These are phyloP conservation scores for Populus deltoides DNA, from an alignment of 345 rosid genomes.

Conservation along the genomic window DNA sequence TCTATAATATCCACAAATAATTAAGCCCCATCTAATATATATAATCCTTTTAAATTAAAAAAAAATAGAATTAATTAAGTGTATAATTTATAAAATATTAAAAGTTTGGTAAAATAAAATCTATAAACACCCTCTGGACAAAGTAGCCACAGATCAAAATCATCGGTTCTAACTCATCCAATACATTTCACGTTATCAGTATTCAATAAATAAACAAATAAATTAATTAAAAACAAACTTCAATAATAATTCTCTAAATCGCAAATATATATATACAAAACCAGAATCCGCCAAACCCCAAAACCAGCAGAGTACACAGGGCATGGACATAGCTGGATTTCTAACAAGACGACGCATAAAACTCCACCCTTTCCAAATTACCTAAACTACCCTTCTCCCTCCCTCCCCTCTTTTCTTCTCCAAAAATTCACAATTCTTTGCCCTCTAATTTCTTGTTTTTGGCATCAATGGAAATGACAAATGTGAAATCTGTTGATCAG, in stretches of 20 bases:
- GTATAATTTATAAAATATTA: too few relatives aligned
- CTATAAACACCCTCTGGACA: too few relatives aligned
- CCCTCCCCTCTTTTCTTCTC: not conserved
- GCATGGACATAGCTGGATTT: slow-evolving; percentile 29
- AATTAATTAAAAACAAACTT: not conserved
- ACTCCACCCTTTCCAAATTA: not conserved
- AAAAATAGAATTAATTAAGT: too few relatives aligned
- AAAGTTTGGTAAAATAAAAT: too few relatives aligned
- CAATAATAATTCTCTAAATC: not conserved
- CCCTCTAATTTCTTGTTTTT: not conserved
- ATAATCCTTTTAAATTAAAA: too few relatives aligned
- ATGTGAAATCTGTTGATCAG: slow-evolving; percentile 42
- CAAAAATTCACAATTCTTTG: not conserved
- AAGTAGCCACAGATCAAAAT: not conserved
- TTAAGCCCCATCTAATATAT: too few relatives aligned
- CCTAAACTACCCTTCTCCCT: not conserved
- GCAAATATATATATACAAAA: not conserved
- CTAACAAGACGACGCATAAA: slow-evolving; percentile 1
- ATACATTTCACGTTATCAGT: not conserved
- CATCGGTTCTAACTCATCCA: not conserved
- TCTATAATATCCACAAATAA: too few relatives aligned
- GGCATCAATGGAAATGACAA: slow-evolving; percentile 36
- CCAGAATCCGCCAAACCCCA: slow-evolving; percentile 13
- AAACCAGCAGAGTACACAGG: not conserved
- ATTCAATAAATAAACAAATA: not conserved